A percentile compares a stretch with the other conserved stretches of the same genome.
phyloP scores from a whole-genome alignment of 768 basidiomycete genomes.

The Russula ochroleuca region DNA sequence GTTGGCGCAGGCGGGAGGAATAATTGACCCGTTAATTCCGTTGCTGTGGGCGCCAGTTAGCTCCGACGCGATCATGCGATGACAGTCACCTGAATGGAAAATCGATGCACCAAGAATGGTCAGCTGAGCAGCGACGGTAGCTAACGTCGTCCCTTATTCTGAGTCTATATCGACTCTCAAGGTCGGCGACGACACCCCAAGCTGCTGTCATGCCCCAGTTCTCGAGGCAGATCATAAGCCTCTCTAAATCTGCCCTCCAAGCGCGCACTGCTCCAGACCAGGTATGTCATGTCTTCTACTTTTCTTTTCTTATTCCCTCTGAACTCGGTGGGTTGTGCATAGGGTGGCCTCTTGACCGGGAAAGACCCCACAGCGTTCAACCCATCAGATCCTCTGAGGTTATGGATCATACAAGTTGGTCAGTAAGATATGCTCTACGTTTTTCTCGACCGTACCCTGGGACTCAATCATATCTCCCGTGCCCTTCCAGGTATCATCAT shows the following conservation, averaged over 20 bases:
- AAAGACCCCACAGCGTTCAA: conserved; percentile 68
- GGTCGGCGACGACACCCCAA: not conserved
- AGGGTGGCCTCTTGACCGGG: conserved; percentile 76
- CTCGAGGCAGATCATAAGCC: conserved; percentile 9
- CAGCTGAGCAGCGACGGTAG: not conserved
- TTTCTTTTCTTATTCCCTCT: too few relatives aligned
- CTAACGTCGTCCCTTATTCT: not conserved
- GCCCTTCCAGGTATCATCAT: conserved; percentile 68
- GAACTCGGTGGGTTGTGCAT: not conserved
- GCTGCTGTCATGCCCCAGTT: conserved; percentile 14
- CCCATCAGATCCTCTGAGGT: conserved; percentile 59
- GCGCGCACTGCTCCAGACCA: conserved; percentile 25
- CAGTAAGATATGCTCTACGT: conserved; percentile 26
- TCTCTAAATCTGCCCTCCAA: conserved; percentile 1
- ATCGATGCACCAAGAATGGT: too few relatives aligned
- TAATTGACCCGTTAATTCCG: too few relatives aligned
- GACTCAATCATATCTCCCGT: not conserved
- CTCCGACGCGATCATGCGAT: too few relatives aligned
- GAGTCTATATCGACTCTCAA: not conserved
- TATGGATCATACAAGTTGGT: conserved; percentile 83
- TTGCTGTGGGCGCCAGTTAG: not conserved
- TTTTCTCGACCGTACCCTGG: not conserved
- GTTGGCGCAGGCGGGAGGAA: too few relatives aligned
- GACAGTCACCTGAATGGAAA: not conserved
- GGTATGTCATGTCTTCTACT: conserved; percentile 1